A percentile compares a stretch with the other conserved stretches of the same genome.
Conservation (phyloP, 352 stramenopile species). For the Phytophthora sansomeana region DNA sequence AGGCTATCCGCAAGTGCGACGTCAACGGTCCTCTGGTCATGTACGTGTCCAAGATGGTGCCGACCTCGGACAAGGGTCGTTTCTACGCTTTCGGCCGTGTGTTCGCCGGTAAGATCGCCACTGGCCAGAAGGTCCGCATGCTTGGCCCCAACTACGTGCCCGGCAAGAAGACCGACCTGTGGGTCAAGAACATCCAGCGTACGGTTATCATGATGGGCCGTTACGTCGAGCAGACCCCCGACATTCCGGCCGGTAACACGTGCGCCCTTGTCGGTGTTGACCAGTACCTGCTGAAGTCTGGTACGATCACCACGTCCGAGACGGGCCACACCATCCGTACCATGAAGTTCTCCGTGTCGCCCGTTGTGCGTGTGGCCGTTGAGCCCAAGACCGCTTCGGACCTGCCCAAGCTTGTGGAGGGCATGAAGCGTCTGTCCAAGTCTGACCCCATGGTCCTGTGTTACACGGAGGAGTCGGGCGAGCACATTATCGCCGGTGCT, state of each 20-base stretch:
- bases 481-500: conserved; percentile 99
- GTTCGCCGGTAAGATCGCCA: conserved; percentile 99
- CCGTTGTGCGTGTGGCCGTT: conserved; percentile 99
- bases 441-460: conserved; percentile 99
- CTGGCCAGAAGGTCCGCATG: conserved; percentile 99
- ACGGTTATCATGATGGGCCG: conserved; percentile 99
- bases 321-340: conserved; percentile 98
- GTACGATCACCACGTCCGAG: conserved; percentile 99
- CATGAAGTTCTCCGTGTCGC: conserved; percentile 99
- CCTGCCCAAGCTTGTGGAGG: conserved; percentile 99
- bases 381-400: conserved; percentile 99
- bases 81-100: conserved; percentile 99
- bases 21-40: conserved; percentile 98
- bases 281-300: conserved; percentile 99
- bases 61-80: conserved; percentile 97
- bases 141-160: conserved; percentile 99
- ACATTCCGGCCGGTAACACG: conserved; percentile 99
- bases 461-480: conserved; percentile 99
- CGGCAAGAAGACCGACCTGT: conserved; percentile 99
- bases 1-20: conserved; percentile 98
- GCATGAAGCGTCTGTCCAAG: conserved; percentile 99
- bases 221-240: conserved; percentile 98
- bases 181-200: conserved; percentile 99
- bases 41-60: conserved; percentile 99
- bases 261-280: conserved; percentile 99